Evolutionary conservation across 83 land plant genomes (phyloP).

Genomic region (Picea abies): DNA sequence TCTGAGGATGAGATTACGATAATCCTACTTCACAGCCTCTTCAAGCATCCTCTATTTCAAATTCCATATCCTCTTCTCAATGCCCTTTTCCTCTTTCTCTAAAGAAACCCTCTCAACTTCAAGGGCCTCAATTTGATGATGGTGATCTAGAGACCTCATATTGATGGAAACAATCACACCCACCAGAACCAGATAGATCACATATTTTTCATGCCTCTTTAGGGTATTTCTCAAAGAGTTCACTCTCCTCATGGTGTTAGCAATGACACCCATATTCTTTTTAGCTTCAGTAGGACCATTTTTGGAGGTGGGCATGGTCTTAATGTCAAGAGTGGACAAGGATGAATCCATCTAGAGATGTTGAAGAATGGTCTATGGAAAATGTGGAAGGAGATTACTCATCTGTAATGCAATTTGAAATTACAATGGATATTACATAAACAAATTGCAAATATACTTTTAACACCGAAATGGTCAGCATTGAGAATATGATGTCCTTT

Average conservation of each 20-base stretch:
- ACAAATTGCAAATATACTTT: too few relatives aligned
- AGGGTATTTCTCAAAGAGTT: background rate
- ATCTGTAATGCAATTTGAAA: too few relatives aligned
- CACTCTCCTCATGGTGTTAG: background rate
- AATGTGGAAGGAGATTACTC: too few relatives aligned
- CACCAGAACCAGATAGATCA: conserved; percentile 7
- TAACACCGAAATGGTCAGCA: too few relatives aligned
- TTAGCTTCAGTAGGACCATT: background rate
- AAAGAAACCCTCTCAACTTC: conserved; percentile 23
- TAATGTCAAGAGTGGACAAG: background rate
- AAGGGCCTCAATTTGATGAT: conserved; percentile 26
- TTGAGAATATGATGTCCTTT: too few relatives aligned
- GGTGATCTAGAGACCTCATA: conserved; percentile 19
- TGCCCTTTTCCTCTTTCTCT: conserved; percentile 5
- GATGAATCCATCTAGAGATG: background rate
- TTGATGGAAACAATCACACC: conserved; percentile 17
- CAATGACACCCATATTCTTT: background rate
- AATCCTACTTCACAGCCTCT: background rate
- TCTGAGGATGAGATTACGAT: conserved; percentile 10
- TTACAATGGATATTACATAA: too few relatives aligned
- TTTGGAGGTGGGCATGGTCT: background rate
- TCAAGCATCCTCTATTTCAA: conserved; percentile 14
- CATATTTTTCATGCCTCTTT: conserved; percentile 19
- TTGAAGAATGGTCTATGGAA: too few relatives aligned
- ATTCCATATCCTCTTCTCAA: conserved; percentile 22